phyloP scores from a whole-genome alignment of 495 filamentous ascomycete genomes.

The Penicillium flavigenum region DNA sequence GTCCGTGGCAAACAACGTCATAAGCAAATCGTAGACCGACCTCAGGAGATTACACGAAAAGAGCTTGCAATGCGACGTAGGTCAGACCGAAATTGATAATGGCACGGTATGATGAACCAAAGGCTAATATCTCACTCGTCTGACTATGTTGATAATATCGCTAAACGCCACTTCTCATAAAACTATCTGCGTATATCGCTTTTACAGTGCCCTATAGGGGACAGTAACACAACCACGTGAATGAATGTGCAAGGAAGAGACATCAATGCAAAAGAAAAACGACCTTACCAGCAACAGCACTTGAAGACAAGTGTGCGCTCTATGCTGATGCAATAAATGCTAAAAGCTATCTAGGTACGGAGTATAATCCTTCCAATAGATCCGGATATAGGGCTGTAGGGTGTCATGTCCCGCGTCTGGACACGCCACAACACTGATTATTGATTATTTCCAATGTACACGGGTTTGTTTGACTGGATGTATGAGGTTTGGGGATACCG shows the following conservation, averaged over 20 bases:
- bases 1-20: neutral
- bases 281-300: neutral
- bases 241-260: neutral
- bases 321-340: neutral
- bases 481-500: neutral
- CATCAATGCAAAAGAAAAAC: neutral
- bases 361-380: neutral
- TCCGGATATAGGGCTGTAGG: neutral
- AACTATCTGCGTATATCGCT: neutral
- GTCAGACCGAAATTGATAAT: neutral
- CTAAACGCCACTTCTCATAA: neutral
- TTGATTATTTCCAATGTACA: neutral
- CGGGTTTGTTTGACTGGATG: neutral
- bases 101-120: neutral
- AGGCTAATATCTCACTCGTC: neutral
- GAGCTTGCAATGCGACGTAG: neutral
- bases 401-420: neutral
- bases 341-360: neutral
- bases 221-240: neutral
- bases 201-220: neutral
- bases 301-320: neutral
- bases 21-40: neutral
- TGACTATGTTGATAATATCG: neutral
- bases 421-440: neutral
- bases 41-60: neutral